Evolutionary conservation across 129 eudicot genomes (phyloP).

Genomic region (Cynara cardunculus): DNA sequence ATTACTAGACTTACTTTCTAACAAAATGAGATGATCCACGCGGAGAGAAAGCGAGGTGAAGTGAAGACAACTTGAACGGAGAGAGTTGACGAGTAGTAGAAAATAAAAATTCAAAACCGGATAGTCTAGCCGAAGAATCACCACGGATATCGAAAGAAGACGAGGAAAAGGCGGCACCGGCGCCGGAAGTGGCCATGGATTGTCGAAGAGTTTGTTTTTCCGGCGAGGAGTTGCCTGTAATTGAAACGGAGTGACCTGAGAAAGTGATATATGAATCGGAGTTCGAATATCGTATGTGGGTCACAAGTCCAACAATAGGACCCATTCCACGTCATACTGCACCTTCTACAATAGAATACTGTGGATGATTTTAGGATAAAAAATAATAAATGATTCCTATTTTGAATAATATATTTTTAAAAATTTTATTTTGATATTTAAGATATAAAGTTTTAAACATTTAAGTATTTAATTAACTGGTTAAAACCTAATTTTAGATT

Average conservation of each 20-base stretch:
- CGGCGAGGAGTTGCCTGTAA: slow-evolving; percentile 15
- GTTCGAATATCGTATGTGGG: slow-evolving; percentile 19
- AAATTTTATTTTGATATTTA: no score
- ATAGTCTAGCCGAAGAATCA: slow-evolving; percentile 2
- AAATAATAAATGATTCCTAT: no score
- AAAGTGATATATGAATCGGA: slow-evolving; percentile 16
- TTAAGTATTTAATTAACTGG: no score
- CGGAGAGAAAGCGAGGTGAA: slow-evolving; percentile 14
- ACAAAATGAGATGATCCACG: slow-evolving; percentile 16
- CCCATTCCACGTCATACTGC: slow-evolving; percentile 25
- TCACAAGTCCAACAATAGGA: background rate
- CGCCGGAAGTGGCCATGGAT: slow-evolving; percentile 20
- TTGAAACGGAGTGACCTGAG: slow-evolving; percentile 27
- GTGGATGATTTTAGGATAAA: background rate
- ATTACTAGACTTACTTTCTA: background rate
- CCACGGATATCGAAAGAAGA: slow-evolving; percentile 1
- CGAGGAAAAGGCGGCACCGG: slow-evolving; percentile 15
- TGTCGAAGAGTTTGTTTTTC: slow-evolving; percentile 1
- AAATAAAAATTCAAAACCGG: slow-evolving; percentile 8
- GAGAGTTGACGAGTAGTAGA: slow-evolving; percentile 18
- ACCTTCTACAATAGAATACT: background rate
- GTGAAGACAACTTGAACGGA: slow-evolving; percentile 20
- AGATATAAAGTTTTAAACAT: no score
- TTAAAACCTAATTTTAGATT: no score
- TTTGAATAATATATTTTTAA: no score